A percentile compares a stretch with the other conserved stretches of the same genome.
These are phyloP conservation scores for Calonectria hongkongensis DNA, from an alignment of 2,329 filamentous ascomycete genomes.

Conservation along the genomic window DNA sequence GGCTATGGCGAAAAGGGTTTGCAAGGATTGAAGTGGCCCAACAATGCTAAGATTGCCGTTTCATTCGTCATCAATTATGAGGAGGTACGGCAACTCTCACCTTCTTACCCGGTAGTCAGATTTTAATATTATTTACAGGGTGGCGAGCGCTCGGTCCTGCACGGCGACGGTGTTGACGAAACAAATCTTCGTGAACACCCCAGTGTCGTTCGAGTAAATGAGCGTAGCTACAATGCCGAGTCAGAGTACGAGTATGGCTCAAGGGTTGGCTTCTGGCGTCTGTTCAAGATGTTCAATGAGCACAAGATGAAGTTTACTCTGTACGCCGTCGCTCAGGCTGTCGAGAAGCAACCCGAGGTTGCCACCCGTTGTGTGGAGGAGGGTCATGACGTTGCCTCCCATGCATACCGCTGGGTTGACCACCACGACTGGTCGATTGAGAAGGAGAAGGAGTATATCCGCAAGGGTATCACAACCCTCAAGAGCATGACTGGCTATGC, in stretches of 20 bases:
- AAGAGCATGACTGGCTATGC: slow-evolving; percentile 66
- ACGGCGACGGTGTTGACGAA: slow-evolving; percentile 63
- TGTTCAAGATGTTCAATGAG: slow-evolving; percentile 69
- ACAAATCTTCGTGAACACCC: slow-evolving; percentile 63
- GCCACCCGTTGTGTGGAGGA: slow-evolving; percentile 67
- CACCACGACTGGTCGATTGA: slow-evolving; percentile 67
- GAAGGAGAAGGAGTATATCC: slow-evolving; percentile 68
- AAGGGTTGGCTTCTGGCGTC: slow-evolving; percentile 69
- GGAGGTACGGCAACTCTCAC: neutral
- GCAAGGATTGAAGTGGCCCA: slow-evolving; percentile 12
- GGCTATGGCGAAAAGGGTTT: slow-evolving; percentile 13
- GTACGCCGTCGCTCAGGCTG: slow-evolving; percentile 69
- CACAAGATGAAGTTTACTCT: slow-evolving; percentile 70
- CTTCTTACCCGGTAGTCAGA: too few species aligned
- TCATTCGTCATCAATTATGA: slow-evolving; percentile 17
- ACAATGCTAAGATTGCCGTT: slow-evolving; percentile 13
- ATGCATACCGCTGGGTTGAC: slow-evolving; percentile 72
- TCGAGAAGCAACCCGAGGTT: slow-evolving; percentile 69
- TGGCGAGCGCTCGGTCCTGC: slow-evolving; percentile 61
- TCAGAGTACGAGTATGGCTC: slow-evolving; percentile 71
- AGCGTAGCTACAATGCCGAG: slow-evolving; percentile 68
- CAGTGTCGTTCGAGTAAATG: slow-evolving; percentile 55
- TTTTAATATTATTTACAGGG: slow-evolving; percentile 39
- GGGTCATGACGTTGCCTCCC: slow-evolving; percentile 70
- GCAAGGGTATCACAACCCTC: slow-evolving; percentile 63